Conservation (phyloP, 352 stramenopile genomes). For the Pythium biforme region DNA sequence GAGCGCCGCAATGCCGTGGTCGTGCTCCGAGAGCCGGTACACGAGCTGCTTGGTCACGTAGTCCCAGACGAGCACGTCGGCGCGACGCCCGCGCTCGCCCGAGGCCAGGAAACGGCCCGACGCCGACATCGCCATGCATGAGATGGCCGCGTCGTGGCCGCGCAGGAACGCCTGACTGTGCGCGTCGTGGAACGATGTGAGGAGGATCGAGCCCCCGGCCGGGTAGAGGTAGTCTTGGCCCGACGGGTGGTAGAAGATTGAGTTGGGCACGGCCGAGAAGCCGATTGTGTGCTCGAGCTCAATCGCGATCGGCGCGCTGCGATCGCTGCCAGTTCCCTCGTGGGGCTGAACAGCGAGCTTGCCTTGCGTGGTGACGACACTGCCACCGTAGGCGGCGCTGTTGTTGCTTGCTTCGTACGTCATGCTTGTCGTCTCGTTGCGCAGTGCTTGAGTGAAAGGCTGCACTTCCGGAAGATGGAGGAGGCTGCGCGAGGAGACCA, state of each 20-base stretch:
- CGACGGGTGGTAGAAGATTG: conserved; percentile 83
- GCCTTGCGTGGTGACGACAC: background rate
- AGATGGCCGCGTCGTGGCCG: conserved; percentile 83
- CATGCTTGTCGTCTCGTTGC: background rate
- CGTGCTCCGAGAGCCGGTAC: conserved; percentile 90
- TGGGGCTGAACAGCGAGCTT: conserved; percentile 5
- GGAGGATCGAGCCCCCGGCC: conserved; percentile 84
- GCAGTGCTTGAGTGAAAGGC: background rate
- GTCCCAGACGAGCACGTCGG: conserved; percentile 92
- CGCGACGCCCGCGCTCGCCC: conserved; percentile 72
- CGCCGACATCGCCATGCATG: conserved; percentile 74
- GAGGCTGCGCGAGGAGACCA: background rate
- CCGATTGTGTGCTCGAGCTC: conserved; percentile 94
- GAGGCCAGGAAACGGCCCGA: conserved; percentile 81
- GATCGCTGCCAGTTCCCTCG: background rate
- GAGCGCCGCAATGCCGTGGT: conserved; percentile 83
- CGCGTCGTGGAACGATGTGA: conserved; percentile 70
- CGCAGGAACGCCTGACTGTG: conserved; percentile 84
- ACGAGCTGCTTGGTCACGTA: conserved; percentile 61
- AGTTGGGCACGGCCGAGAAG: conserved; percentile 78
- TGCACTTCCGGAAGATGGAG: background rate
- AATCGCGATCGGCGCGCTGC: conserved; percentile 34
- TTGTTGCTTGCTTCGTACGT: conserved; percentile 19
- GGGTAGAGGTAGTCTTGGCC: conserved; percentile 85
- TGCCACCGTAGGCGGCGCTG: background rate